phyloP scores from a whole-genome alignment of 1,284 basidiomycete genomes.

The Leccinum pachyderme region DNA sequence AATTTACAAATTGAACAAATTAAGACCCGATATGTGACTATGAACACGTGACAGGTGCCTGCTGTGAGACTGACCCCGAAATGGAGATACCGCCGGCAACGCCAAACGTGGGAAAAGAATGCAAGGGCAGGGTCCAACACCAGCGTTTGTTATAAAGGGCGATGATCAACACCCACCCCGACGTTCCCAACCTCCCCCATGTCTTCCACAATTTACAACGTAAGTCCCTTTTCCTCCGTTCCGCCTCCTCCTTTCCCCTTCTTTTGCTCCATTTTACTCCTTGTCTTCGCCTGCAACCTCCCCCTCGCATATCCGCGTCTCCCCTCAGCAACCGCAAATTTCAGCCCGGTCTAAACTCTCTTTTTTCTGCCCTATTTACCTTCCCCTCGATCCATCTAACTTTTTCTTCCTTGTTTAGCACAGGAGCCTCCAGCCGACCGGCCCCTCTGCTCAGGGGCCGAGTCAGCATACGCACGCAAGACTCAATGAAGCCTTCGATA shows the following conservation, averaged over 20 bases:
- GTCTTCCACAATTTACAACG: conserved; percentile 50
- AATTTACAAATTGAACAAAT: conserved; percentile 16
- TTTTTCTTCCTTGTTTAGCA: conserved; percentile 43
- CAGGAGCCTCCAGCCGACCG: conserved; percentile 62
- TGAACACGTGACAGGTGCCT: conserved; percentile 33
- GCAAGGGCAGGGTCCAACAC: conserved; percentile 33
- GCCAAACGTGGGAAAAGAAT: conserved; percentile 37
- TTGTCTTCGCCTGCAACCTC: neutral
- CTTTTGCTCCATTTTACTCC: neutral
- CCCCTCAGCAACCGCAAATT: conserved; percentile 25
- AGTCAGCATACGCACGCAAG: conserved; percentile 43
- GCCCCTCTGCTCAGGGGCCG: conserved; percentile 44
- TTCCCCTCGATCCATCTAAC: conserved; percentile 17
- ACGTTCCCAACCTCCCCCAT: conserved; percentile 39
- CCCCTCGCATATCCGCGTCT: neutral
- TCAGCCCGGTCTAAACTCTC: conserved; percentile 8
- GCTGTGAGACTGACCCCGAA: conserved; percentile 25
- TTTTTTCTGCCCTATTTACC: neutral
- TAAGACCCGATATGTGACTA: conserved; percentile 18
- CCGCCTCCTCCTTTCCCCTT: neutral
- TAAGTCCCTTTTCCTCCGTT: conserved; percentile 28
- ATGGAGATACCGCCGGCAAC: conserved; percentile 35
- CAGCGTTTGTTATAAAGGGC: conserved; percentile 39
- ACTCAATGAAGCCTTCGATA: conserved; percentile 80
- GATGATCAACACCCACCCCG: conserved; percentile 38